Evolutionary conservation across 2,329 filamentous ascomycete genomes (phyloP).

Genomic region (Truncatella angustata): DNA sequence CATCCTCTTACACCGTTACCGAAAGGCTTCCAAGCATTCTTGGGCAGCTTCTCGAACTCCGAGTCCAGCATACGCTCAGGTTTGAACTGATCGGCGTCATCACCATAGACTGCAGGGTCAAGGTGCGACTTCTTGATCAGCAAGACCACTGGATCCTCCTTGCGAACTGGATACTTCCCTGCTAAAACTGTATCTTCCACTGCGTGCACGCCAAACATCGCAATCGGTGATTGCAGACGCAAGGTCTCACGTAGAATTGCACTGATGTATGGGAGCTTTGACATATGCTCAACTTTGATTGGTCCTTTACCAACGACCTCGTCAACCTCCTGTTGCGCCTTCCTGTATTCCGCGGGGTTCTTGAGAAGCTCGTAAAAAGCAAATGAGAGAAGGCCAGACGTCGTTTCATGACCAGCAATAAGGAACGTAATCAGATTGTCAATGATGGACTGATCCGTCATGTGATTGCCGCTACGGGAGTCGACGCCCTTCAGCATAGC

Average conservation of each 20-base stretch:
- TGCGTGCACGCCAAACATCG: conserved; percentile 53
- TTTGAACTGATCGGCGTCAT: conserved; percentile 62
- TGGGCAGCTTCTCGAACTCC: conserved; percentile 62
- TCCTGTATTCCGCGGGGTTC: conserved; percentile 56
- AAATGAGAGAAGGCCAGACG: conserved; percentile 65
- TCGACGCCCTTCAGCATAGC: conserved; percentile 51
- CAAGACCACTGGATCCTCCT: conserved; percentile 47
- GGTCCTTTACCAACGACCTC: conserved; percentile 56
- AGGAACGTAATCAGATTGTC: conserved; percentile 54
- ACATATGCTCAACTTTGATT: conserved; percentile 60
- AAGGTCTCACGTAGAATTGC: conserved; percentile 62
- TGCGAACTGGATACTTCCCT: conserved; percentile 59
- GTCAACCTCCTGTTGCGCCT: conserved; percentile 68
- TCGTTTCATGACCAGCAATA: conserved; percentile 69
- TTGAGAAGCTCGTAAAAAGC: conserved; percentile 64
- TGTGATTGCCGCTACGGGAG: conserved; percentile 45
- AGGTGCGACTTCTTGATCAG: conserved; percentile 55
- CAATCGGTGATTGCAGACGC: conserved; percentile 60
- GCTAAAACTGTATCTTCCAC: conserved; percentile 52
- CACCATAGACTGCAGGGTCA: conserved; percentile 64
- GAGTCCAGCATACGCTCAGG: conserved; percentile 73
- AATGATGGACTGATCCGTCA: conserved; percentile 45
- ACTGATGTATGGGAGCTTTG: conserved; percentile 63
- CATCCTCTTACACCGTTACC: conserved; percentile 70
- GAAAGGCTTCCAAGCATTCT: conserved; percentile 70